Conservation (phyloP, 768 basidiomycete genomes). For the Lepiota brunneoincarnata region DNA sequence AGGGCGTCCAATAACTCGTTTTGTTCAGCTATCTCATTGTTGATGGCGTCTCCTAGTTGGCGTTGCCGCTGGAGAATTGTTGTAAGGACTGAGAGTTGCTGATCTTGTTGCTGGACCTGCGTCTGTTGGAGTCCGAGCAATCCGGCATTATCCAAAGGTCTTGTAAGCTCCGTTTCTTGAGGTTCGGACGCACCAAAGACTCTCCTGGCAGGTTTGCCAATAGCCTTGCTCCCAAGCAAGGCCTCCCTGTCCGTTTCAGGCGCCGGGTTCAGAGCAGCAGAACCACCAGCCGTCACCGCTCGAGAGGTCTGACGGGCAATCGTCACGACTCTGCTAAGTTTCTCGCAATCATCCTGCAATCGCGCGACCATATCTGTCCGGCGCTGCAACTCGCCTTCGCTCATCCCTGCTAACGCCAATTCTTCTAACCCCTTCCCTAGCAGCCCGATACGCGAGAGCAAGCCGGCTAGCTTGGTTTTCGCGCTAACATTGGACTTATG, state of each 20-base stretch:
- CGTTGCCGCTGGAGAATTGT: constrained; percentile 82
- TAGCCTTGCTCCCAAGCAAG: constrained; percentile 47
- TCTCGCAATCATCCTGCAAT: constrained; percentile 89
- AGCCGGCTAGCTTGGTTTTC: constrained; percentile 78
- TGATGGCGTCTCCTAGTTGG: constrained; percentile 84
- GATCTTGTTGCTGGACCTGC: constrained; percentile 83
- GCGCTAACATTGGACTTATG: constrained; percentile 82
- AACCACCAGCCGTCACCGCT: constrained; percentile 15
- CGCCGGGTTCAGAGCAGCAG: constrained; percentile 35
- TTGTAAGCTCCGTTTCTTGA: constrained; percentile 80
- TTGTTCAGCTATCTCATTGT: constrained; percentile 77
- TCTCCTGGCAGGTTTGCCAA: constrained; percentile 52
- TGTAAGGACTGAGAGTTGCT: constrained; percentile 75
- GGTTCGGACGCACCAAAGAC: constrained; percentile 70
- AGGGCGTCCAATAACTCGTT: constrained; percentile 86
- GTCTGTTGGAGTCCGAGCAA: constrained; percentile 75
- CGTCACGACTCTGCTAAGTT: constrained; percentile 81
- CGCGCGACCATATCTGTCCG: constrained; percentile 87
- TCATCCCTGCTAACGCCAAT: constrained; percentile 69
- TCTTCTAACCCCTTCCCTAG: constrained; percentile 68
- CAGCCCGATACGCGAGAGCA: constrained; percentile 68
- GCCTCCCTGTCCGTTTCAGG: constrained; percentile 63
- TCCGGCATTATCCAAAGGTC: constrained; percentile 84
- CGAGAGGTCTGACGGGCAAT: constrained; percentile 56
- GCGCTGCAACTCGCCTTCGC: constrained; percentile 88